Evolutionary conservation across 2,329 filamentous ascomycete species (phyloP), one percentile per base, ranked within the genome.

Genomic region (Ilyonectria sp.): DNA sequence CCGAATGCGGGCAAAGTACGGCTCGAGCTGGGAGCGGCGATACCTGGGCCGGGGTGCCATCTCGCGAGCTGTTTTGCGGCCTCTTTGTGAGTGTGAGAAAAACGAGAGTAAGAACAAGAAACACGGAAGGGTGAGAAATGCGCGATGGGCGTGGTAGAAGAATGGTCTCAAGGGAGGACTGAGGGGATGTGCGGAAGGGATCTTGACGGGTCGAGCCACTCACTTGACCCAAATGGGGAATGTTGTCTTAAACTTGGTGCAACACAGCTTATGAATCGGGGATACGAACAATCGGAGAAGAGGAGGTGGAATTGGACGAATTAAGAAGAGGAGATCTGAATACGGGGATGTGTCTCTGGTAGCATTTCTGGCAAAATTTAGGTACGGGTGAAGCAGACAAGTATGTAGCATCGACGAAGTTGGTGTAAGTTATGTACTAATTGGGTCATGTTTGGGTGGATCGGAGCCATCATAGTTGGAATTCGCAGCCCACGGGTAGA

Each of bases 1-100:
- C 15, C 61, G 57, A 54, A 72, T 67, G 63, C 63, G 69, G 23
- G 67, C 50, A 63, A 69, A 68, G 29, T 72, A 72, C 15, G 62
- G 61, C 13, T 61, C 62, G 11, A 70, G 53, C 31, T 71, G 68
- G 17, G 62, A 43, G 29, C 49, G 61, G 10, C 49, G 55, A 15
- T 50, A 60, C 54, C 59, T 62, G 50, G 57, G n/a, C 33, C 63
- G 63, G 55, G 60, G n/a, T 33, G 52, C 50, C 50, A 43, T 37
- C 44, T 54, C 56, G 31, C 17, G 19, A 11, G 50, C 17, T 52
- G 33, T n/a, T 40, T 40, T 13, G 29, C 4, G 29, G 4, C n/a
- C 17, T 35, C 17, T 35, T 13, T 37, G 13, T 19, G 26, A 52
- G 29, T 2, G n/a, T n/a, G 40, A 43, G 31, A 6, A 37, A 23